phyloP scores from a whole-genome alignment of 1,139 yeast genomes.

The Komagataea norvegica region DNA sequence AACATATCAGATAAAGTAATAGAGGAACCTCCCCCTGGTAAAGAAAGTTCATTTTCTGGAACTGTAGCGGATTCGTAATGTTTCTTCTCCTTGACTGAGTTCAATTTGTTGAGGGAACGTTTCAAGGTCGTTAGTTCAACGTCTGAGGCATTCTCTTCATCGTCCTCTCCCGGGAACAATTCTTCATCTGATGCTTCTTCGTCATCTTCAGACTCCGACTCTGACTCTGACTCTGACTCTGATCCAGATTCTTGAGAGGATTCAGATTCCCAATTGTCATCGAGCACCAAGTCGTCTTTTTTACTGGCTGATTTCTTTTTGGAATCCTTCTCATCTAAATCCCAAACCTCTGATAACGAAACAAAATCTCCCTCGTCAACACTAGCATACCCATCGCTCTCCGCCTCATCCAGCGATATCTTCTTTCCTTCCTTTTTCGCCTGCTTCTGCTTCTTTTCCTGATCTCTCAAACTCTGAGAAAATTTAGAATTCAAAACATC shows the following conservation, averaged over 20 bases:
- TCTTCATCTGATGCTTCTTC: slow-evolving; percentile 27
- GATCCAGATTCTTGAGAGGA: slow-evolving; percentile 20
- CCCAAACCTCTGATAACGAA: slow-evolving; percentile 86
- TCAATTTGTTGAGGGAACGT: slow-evolving; percentile 25
- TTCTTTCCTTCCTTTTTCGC: slow-evolving; percentile 28
- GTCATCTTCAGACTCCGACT: slow-evolving; percentile 28
- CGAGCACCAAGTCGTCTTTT: slow-evolving; percentile 40
- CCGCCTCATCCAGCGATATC: slow-evolving; percentile 40
- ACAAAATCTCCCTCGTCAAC: slow-evolving; percentile 72
- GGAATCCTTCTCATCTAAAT: slow-evolving; percentile 59
- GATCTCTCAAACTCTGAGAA: slow-evolving; percentile 64
- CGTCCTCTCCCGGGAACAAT: slow-evolving; percentile 29
- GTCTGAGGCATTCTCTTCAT: slow-evolving; percentile 27
- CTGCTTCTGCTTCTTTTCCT: slow-evolving; percentile 33
- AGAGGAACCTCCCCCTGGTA: slow-evolving; percentile 54
- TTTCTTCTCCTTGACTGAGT: slow-evolving; percentile 35
- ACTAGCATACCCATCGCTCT: slow-evolving; percentile 43
- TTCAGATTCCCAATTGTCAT: slow-evolving; percentile 30
- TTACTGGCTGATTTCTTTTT: slow-evolving; percentile 24
- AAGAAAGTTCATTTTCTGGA: slow-evolving; percentile 66
- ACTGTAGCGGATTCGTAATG: slow-evolving; percentile 47
- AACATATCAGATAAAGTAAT: slow-evolving; percentile 75
- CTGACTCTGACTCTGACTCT: slow-evolving; percentile 9
- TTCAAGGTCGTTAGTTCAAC: slow-evolving; percentile 34
- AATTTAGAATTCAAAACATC: slow-evolving; percentile 64